Evolutionary conservation across 371 early-diverging fungal species (phyloP), one percentile per base, ranked within the genome.

Genomic region (Zychaea mexicana): DNA sequence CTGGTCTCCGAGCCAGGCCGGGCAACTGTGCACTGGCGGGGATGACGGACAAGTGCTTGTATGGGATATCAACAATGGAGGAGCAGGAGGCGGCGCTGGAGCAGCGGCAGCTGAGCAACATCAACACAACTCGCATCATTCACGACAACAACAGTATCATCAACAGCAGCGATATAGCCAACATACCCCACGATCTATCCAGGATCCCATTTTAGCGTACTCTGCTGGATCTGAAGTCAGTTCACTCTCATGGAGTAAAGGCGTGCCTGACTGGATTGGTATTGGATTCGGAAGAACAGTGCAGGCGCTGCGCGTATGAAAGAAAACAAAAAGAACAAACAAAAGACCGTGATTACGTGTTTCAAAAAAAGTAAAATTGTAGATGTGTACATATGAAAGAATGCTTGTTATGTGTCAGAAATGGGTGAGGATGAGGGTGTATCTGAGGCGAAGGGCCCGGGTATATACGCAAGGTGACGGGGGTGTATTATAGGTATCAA

Each of bases 1-100:
- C n/a, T 95, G 96, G 96, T 86, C 93, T 19, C 94, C 96, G 9
- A 83, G 84, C 22, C 84, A 89, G 26, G 72, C 86, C 33, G 82
- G 82, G 19, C 90, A 90, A 62, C 76, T 94, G 12, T 88, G 88
- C 60, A 92, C 89, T 9, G 91, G 89, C 36, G 94, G 88, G 27
- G 92, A 92, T 57, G 95, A 93, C 66, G 73, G 80, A 15, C 88
- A 90, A 61, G 92, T 92, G 1, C 72, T 93, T 24, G 87, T 94
- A 5, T 94, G 94, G 95, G 92, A 94, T 68, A 82, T 93, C 32
- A 82, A 85, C 30, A 45, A 58, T 31, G 47, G 56, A 7, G 45
- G 56, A 42, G n/a, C n/a, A n/a, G 22, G 45, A 19, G 28, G 31
- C 8, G 55, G 13, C 15, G 5, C 13, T 12, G 30, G 56, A 28